Base-by-base conservation (phyloP, 495 filamentous ascomycete genomes). In the Annulohypoxylon bovei region DNA sequence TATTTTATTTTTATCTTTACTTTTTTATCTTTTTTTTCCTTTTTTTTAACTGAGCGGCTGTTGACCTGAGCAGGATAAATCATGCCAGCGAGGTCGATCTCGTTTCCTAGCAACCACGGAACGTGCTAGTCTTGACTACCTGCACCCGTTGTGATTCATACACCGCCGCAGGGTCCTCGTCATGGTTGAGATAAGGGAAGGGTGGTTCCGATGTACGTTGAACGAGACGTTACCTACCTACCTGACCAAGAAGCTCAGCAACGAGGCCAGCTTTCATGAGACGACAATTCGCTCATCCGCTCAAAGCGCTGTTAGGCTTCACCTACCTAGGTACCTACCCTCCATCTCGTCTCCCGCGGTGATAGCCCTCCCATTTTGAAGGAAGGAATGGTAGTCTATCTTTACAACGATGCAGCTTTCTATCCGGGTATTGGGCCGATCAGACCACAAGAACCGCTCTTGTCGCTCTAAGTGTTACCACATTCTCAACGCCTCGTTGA, bases 311-410 rank as follows among this genome's bases (percentile, higher is more conserved):
- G 37, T 44, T 12, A 61, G 68, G 55, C 40, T 50, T 62, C 49
- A 54, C 18, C 58, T 62, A 52, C 27, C 47, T 22, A 46, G 1
- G 16, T n/a, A 2, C 4, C 6, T 55, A 64, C 69, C 70, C 70
- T 50, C 70, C 70, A 68, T 68, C 55, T 49, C 65, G 55, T 42
- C 50, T 52, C 12, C 46, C 59, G 59, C 70, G 59, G 55, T 39
- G 61, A 55, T 12, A 44, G 39, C 59, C 58, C 14, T 60, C 32
- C 46, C 50, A 66, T 65, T 57, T 35, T n/a, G n/a, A n/a, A n/a
- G n/a, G 55, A 65, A 65, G 25, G 42, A 64, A 47, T 63, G 33
- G 61, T 27, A 56, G 32, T 56, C 55, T 40, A 44, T 42, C n/a
- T 72, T 4, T 65, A 62, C 55, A 61, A 52, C 50, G 28, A 53